phyloP scores from a whole-genome alignment of 768 basidiomycete genomes.

The Hygrocybe punicea region DNA sequence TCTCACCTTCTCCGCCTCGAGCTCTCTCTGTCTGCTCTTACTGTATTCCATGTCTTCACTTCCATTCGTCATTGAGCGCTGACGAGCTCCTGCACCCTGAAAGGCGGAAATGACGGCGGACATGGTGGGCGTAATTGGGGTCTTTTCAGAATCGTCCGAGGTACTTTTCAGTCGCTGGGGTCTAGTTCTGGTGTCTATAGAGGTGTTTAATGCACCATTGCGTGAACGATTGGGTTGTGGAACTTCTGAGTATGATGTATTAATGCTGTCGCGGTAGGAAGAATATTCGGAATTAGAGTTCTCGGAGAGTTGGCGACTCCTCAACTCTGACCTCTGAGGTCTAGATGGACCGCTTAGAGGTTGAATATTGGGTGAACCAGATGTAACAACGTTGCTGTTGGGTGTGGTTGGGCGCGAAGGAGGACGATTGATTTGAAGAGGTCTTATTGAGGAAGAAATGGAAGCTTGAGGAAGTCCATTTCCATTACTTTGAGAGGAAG shows the following conservation, averaged over 20 bases:
- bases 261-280: constrained; percentile 53
- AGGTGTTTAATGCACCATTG: constrained; percentile 21
- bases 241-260: constrained; percentile 47
- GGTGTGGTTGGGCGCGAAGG: constrained; percentile 55
- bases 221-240: constrained; percentile 33
- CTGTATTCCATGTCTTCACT: constrained; percentile 55
- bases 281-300: constrained; percentile 49
- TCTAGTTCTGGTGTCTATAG: constrained; percentile 25
- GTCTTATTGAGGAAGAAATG: constrained; percentile 45
- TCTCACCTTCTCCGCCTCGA: constrained; percentile 59
- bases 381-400: constrained; percentile 37
- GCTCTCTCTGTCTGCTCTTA: constrained; percentile 55
- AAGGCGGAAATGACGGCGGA: constrained; percentile 66
- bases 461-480: constrained; percentile 36
- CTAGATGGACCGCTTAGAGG: constrained; percentile 54
- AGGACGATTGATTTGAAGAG: constrained; percentile 59
- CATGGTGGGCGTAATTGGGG: constrained; percentile 47
- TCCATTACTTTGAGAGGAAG: constrained; percentile 44
- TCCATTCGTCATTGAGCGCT: constrained; percentile 51
- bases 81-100: constrained; percentile 58
- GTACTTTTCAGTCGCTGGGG: constrained; percentile 30
- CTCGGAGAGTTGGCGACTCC: constrained; percentile 50
- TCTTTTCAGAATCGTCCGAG: constrained; percentile 30
- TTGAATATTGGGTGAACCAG: constrained; percentile 38
- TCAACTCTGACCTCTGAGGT: constrained; percentile 65